Evolutionary conservation across 352 stramenopile genomes (phyloP), one percentile per base, ranked within the genome.

Genomic region (Globisporangium orthogonon): DNA sequence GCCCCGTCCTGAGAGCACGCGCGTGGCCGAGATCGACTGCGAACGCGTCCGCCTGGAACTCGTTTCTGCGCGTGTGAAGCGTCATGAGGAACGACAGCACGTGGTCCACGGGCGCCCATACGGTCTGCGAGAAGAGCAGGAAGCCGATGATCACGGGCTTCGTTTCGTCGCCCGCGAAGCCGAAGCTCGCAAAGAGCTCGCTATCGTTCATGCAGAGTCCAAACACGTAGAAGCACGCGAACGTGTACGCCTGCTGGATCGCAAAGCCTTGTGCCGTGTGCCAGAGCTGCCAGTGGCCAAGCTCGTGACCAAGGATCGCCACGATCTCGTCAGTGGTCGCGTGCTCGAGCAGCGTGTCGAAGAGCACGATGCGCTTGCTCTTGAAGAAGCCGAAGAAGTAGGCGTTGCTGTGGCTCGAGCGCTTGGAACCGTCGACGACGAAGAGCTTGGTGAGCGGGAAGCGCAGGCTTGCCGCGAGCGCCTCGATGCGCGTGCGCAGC

Each of bases 401-500:
- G 29, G 84, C 86, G 54, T 94, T 95, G 56, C 78, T 92, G 74
- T 98, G 93, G 60, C 78, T 91, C 11, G 87, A 98, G 35, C 97
- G 86, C 76, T 98, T 98, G 23, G 92, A 98, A 40, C 96, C 97
- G 74, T 99, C 97, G 69, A 97, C 97, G 7, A 98, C 90, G 69
- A 98, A 99, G 39, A 99, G 80, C 67, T 99, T 97, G 14, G 94
- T 98, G 50, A 99, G 76, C 37, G 97, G 97, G 66, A 98, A 99
- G 9, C 84, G 55, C 30, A 99, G 86, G 29, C 65, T 69, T 37
- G 78, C 76, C 5, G 97, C 96, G 30, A 99, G 69, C 29, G 78
- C 77, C 61, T 98, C 96, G 65, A 99, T 99, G 31, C 75, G 75
- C 14, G 68, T 82, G 48, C 97, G 96, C 47, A 98, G 76, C 28